Base-by-base conservation (phyloP, 805 yeast species). In the Saccharomycodes ludwigii region DNA sequence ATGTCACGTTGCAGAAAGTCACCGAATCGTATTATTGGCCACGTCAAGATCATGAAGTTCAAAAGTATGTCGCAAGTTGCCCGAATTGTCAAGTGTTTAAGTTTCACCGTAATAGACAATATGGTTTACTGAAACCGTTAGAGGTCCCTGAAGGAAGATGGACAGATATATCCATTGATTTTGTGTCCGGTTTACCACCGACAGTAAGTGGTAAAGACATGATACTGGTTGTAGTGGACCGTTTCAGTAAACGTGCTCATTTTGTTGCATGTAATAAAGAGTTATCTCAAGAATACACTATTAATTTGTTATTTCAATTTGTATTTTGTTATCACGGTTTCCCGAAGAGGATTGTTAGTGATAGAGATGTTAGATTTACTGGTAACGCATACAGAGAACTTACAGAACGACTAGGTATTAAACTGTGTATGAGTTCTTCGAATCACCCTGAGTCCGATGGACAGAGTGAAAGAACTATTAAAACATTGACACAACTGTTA, bases 151-250 rank as follows among this genome's bases (percentile, higher is more conserved):
- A 37, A 20, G 35, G 40, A 16, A 28, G 44, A 15, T 44, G 48
- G 50, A 19, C 16, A 7, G 39, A 34, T 20, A 38, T 44, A 1
- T 31, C 47, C 4, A 31, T 41, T 16, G 47, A 44, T 20, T 44
- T 44, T 22, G 26, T 34, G 2, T 19, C 39, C 8, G 44, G 47
- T 9, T 18, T 40, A 11, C 42, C 46, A 10, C 10, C 33, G 1
- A 27, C 36, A 2, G 26, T 13, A 8, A 12, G 18, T 8, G 21
- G 21, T 1, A 15, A 31, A 4, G 29, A 40, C 15, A 34, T 39
- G 34, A 42, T 37, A 6, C 6, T 42, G 24, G 38, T 42, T 2
- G 40, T 42, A n/a, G 45, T 40, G 1, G 41, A 43, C 28, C 3
- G 36, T 5, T 39, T 42, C 14, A 32, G 37, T 6, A 44, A 44